Base-by-base conservation (phyloP, 257 asterid species). In the Perilla frutescens region DNA sequence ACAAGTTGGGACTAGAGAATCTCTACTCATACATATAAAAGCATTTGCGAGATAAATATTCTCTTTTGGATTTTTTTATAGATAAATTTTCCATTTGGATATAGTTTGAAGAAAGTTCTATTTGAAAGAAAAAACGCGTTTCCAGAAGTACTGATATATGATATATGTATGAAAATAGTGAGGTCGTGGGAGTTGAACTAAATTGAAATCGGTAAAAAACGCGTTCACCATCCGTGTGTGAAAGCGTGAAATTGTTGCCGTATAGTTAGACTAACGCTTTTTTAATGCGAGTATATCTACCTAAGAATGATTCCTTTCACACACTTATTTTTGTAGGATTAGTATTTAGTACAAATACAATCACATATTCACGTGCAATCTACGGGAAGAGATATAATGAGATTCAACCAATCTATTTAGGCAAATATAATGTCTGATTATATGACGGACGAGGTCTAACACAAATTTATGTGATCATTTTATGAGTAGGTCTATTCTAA, bases 211-310 rank as follows among this genome's bases (percentile, higher is more conserved):
- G 14, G 7, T 26, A 26, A n/a, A 49, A 73, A 73, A 37, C 77
- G 65, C 71, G 64, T 59, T 62, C 9, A 47, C 71, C 70, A 0
- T 45, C 45, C 7, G 9, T 5, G 77, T 73, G 72, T 73, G 77
- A 63, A 73, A 40, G 6, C 65, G 4, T 45, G 76, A 58, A 71
- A 32, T 12, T n/a, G 2, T 0, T 20, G 63, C 55, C 32, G 66
- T 13, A n/a, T 29, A 37, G 9, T 37, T 48, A 69, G 43, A 73
- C 71, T 40, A 40, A 3, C 6, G 2, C 4, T 50, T 15, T 39
- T 1, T 7, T 60, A 15, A 72, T 62, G 45, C 47, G 31, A 49
- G 55, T 61, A 14, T 72, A 11, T 72, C 75, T 26, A 41, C 66
- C 8, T 7, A 26, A 2, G 3, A 2, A 31, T 10, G 69, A 73